Evolutionary conservation across 139 green algal genomes (phyloP).

Genomic region (Chlorella sp.): DNA sequence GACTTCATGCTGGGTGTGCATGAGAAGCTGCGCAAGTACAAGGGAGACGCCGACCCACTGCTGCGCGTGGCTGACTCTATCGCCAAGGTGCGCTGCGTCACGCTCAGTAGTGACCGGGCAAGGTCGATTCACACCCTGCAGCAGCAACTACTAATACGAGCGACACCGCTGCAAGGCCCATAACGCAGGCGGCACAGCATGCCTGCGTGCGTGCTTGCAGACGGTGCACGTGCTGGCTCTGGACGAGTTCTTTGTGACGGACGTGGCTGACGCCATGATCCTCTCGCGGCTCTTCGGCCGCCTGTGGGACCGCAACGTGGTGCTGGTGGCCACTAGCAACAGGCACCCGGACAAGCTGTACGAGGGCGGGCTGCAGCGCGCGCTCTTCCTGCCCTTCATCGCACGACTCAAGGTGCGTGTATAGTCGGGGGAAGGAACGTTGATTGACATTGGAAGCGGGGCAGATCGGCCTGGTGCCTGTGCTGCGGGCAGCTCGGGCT

Average conservation of each 20-base stretch:
- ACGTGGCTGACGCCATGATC: constrained; percentile 95
- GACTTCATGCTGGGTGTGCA: constrained; percentile 99
- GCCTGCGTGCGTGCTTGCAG: too few species aligned
- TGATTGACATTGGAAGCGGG: too few species aligned
- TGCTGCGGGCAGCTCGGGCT: too few species aligned
- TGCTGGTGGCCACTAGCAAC: constrained; percentile 86
- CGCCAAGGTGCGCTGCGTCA: constrained; percentile 6
- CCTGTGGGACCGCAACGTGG: constrained; percentile 69
- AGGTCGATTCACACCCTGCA: too few species aligned
- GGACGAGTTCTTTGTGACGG: constrained; percentile 96
- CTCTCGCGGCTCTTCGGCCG: constrained; percentile 80
- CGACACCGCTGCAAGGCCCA: too few species aligned
- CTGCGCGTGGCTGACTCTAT: constrained; percentile 59
- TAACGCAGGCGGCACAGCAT: too few species aligned
- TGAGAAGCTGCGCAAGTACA: constrained; percentile 33
- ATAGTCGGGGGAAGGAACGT: too few species aligned
- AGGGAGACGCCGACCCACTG: constrained; percentile 58
- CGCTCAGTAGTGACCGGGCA: too few species aligned
- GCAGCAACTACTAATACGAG: too few species aligned
- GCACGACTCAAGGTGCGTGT: constrained; percentile 57
- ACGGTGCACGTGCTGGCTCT: constrained; percentile 72
- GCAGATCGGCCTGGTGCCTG: too few species aligned
- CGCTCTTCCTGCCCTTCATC: constrained; percentile 97
- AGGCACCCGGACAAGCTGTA: constrained; percentile 84
- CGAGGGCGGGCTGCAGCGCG: constrained; percentile 86